phyloP scores from a whole-genome alignment of 768 basidiomycete species.

The Trametes elegans region DNA sequence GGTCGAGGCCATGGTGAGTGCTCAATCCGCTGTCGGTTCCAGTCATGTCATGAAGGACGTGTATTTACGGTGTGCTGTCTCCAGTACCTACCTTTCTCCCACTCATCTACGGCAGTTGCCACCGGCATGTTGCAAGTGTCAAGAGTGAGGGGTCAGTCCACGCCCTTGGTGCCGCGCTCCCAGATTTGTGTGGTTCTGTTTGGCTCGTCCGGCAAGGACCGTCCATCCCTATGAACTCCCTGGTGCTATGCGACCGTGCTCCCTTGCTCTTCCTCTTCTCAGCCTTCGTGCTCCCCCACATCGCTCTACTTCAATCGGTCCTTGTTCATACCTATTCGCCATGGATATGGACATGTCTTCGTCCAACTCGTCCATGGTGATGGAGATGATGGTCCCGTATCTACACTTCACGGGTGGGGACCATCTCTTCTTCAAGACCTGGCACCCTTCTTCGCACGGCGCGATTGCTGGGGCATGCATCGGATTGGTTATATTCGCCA shows the following conservation, averaged over 20 bases:
- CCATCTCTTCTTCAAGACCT: conserved; percentile 61
- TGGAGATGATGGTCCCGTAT: conserved; percentile 60
- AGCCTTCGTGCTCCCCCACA: too few relatives aligned
- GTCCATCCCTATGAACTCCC: background rate
- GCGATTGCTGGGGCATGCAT: conserved; percentile 77
- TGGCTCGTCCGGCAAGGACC: background rate
- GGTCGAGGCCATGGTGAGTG: too few relatives aligned
- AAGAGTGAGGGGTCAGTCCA: background rate
- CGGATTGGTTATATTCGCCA: conserved; percentile 60
- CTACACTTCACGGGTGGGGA: conserved; percentile 70
- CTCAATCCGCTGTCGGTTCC: too few relatives aligned
- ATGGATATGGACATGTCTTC: conserved; percentile 3
- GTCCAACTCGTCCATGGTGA: conserved; percentile 1
- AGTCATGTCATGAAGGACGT: too few relatives aligned
- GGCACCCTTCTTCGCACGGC: conserved; percentile 66
- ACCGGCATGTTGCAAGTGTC: background rate
- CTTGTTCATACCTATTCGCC: too few relatives aligned
- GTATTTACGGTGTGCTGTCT: too few relatives aligned
- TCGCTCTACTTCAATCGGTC: background rate
- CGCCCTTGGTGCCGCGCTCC: background rate
- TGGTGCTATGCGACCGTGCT: background rate
- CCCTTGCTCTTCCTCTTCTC: background rate
- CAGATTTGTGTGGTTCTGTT: background rate
- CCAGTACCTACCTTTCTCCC: too few relatives aligned
- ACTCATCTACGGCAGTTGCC: background rate